A percentile compares a stretch with the other conserved stretches of the same genome.
Evolutionary conservation across 106 monocot genomes (phyloP).

Genomic region (Dendrobium catenatum): DNA sequence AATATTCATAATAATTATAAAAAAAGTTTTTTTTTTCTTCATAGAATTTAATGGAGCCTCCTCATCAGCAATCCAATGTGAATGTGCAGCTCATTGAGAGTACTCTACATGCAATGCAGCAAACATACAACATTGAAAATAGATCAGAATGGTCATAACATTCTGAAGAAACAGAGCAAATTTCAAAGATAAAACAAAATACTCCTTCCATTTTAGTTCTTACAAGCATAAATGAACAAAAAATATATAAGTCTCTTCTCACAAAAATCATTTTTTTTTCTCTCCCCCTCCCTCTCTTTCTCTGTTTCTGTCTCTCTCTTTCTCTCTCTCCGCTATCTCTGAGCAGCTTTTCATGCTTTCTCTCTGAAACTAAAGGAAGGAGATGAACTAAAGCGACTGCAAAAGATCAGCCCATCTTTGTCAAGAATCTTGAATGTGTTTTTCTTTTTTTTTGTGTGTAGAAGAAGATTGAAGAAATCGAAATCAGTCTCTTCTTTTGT

Average conservation of each 20-base stretch:
- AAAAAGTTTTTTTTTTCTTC: no score
- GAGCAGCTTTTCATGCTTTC: neutral
- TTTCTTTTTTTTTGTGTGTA: neutral
- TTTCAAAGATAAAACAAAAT: neutral
- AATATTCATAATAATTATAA: no score
- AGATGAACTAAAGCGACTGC: constrained; percentile 1
- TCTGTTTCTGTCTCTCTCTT: neutral
- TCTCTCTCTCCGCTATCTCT: neutral
- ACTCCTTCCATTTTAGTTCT: neutral
- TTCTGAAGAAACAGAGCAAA: neutral
- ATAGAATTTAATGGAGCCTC: no score
- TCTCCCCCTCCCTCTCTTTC: neutral
- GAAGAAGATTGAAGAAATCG: neutral
- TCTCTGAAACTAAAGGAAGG: neutral
- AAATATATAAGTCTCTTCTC: no score
- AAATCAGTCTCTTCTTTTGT: no score
- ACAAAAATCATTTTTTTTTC: neutral
- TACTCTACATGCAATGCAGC: no score
- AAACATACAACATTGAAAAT: no score
- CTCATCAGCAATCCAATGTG: no score
- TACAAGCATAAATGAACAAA: neutral
- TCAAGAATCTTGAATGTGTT: neutral
- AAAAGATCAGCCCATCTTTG: neutral
- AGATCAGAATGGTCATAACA: no score
- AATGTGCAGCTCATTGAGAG: no score